phyloP scores from a whole-genome alignment of 345 rosid species.

The Sonneratia alba region DNA sequence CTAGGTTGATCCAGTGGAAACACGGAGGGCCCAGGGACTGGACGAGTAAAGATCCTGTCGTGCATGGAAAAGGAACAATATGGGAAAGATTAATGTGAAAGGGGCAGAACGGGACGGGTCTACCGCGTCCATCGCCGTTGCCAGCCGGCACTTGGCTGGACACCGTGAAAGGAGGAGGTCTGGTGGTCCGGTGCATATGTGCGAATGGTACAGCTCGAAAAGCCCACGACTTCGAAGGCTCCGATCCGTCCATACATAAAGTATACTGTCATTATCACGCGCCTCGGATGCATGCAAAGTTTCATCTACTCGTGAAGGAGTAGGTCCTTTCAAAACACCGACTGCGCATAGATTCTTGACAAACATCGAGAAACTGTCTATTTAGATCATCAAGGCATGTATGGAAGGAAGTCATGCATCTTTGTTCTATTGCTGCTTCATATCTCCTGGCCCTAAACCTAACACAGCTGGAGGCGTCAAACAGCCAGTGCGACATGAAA shows the following conservation, averaged over 20 bases:
- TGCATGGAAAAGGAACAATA: not conserved
- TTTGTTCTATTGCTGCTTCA: no score
- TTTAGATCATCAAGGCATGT: no score
- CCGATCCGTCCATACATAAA: not conserved
- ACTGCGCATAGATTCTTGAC: no score
- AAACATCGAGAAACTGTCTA: no score
- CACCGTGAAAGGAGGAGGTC: no score
- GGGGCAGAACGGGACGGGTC: conserved; percentile 1
- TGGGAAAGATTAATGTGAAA: not conserved
- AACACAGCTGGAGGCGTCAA: no score
- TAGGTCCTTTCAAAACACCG: no score
- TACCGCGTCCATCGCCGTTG: not conserved
- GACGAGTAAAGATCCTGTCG: conserved; percentile 1
- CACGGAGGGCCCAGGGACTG: not conserved
- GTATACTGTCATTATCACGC: not conserved
- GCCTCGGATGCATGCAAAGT: no score
- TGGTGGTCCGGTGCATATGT: not conserved
- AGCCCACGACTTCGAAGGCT: not conserved
- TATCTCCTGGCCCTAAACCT: no score
- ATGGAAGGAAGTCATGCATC: no score
- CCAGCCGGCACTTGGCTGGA: not conserved
- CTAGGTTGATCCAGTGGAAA: not conserved
- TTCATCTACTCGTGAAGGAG: no score
- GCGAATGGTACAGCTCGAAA: not conserved
- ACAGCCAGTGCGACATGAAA: no score